Evolutionary conservation across 441 rosid genomes (phyloP), one percentile per base, ranked within the genome.

Genomic region (Pelargonium myrrhifolium): DNA sequence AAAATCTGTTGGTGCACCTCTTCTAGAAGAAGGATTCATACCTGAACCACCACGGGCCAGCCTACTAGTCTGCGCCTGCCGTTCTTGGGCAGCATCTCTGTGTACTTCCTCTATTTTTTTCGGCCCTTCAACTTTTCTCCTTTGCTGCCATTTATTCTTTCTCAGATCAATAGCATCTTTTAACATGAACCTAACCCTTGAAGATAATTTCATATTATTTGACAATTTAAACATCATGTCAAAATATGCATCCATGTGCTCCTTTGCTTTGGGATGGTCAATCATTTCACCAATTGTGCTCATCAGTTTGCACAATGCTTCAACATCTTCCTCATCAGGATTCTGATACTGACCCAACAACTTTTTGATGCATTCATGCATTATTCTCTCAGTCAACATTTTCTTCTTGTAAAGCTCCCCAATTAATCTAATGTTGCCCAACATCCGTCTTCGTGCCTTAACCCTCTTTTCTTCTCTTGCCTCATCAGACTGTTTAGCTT

Each of bases 41-140:
- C 83, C 78, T 18, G 90, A 78, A n/a, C n/a, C n/a, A 73, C 88
- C 84, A 63, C 94, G 92, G 77, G 94, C 71, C 70, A 83, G 83
- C 87, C 97, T 85, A 72, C 84, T 77, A 42, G 82, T 59, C 70
- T 87, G 97, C 56, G 88, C 83, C 40, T 90, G 92, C 63, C 96
- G 87, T 75, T 94, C 99, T 80, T 94, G 97, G 62, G 93, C 97
- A 75, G 98, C 98, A 85, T 92, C 99, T 80, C 96, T 84, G 74
- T 90, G 99, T 75, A 95, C 96, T 72, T 95, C 99, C 65, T 92
- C 98, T 11, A 95, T 90, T 85, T 95, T 92, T 76, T 95, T 95
- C 2, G 99, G 98, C 47, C 98, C 99, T 78, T 92, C 99, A 26
- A 90, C 96, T 81, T 95, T 95, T 81, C 96, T 84, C 80, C 99